phyloP scores from a whole-genome alignment of 2,329 filamentous ascomycete species.

The Epichloe festucae region DNA sequence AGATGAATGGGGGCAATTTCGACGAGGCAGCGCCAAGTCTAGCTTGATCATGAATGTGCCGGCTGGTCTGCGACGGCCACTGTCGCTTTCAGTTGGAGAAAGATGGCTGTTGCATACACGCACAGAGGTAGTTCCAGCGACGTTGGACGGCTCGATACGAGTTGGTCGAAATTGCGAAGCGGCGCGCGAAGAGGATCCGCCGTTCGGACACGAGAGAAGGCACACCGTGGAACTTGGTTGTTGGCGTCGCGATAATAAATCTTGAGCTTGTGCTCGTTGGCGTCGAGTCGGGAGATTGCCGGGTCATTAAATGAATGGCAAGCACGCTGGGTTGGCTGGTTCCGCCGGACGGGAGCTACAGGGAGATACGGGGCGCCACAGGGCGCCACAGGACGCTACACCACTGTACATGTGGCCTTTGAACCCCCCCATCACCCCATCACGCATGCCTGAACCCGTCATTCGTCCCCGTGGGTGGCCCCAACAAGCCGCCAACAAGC shows the following conservation, averaged over 20 bases:
- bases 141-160: not conserved
- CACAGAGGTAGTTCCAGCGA: not conserved
- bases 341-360: too few species aligned
- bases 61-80: not conserved
- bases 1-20: not conserved
- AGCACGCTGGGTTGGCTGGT: too few species aligned
- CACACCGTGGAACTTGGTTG: not conserved
- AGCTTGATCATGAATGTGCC: not conserved
- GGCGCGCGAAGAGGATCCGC: not conserved
- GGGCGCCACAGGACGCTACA: too few species aligned
- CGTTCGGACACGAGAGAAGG: not conserved
- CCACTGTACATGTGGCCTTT: too few species aligned
- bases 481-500: too few species aligned
- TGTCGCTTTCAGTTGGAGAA: not conserved
- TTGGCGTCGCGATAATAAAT: constrained; percentile 2
- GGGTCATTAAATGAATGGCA: not conserved
- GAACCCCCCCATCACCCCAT: too few species aligned
- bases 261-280: not conserved
- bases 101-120: not conserved
- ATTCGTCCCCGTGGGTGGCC: too few species aligned
- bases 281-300: constrained; percentile 3
- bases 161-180: too few species aligned
- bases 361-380: too few species aligned
- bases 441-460: too few species aligned
- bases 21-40: not conserved